Conservation (phyloP, 345 rosid species). For the Citropsis articulata region DNA sequence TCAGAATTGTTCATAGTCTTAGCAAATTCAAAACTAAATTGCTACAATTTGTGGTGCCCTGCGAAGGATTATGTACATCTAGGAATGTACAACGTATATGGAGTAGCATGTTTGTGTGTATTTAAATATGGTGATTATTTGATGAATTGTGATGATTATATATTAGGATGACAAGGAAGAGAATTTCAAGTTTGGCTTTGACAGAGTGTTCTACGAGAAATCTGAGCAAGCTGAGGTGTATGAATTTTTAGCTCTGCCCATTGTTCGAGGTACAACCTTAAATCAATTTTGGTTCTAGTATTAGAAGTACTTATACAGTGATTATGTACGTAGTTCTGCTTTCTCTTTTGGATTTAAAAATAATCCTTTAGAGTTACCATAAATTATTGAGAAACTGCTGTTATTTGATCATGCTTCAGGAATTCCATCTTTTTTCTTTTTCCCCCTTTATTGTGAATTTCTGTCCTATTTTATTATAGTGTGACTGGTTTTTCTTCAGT, state of each 20-base stretch:
- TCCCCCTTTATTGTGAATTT: background rate
- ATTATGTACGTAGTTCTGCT: background rate
- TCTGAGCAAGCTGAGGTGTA: conserved; percentile 62
- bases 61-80: background rate
- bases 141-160: background rate
- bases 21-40: background rate
- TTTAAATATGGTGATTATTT: background rate
- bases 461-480: background rate
- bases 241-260: conserved; percentile 67
- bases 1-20: background rate
- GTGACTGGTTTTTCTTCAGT: background rate
- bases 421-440: background rate
- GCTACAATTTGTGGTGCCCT: background rate
- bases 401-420: background rate
- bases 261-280: conserved; percentile 51
- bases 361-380: background rate
- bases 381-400: background rate
- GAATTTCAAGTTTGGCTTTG: conserved; percentile 55
- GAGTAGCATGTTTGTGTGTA: background rate
- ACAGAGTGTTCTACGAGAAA: conserved; percentile 56
- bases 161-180: conserved; percentile 71
- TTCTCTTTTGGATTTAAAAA: background rate
- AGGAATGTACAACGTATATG: too few species aligned
- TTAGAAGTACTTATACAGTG: background rate
- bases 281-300: background rate